Conservation (phyloP, 805 yeast genomes). For the Metahyphopichia silvanorum region DNA sequence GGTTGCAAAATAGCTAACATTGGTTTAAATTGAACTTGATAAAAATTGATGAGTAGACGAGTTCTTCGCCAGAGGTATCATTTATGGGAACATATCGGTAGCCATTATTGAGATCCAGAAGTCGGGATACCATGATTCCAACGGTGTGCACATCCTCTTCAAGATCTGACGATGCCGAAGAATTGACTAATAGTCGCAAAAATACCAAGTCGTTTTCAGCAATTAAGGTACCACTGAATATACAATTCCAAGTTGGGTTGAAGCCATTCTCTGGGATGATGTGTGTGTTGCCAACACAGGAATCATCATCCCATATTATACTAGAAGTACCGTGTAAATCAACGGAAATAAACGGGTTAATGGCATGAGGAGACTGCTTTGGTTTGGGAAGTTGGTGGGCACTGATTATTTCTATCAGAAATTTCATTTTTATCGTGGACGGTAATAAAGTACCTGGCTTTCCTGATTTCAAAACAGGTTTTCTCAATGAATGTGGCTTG, state of each 20-base stretch:
- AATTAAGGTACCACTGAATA: slow-evolving; percentile 40
- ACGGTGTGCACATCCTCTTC: slow-evolving; percentile 26
- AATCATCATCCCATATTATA: slow-evolving; percentile 18
- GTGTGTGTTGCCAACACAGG: slow-evolving; percentile 14
- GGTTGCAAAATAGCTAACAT: too few species aligned
- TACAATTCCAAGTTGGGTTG: slow-evolving; percentile 78
- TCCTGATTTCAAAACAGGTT: slow-evolving; percentile 24
- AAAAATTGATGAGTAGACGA: slow-evolving; percentile 49
- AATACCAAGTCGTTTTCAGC: slow-evolving; percentile 50
- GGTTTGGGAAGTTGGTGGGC: slow-evolving; percentile 85
- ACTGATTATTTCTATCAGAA: slow-evolving; percentile 52
- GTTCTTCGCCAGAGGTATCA: slow-evolving; percentile 78
- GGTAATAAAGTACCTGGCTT: slow-evolving; percentile 8
- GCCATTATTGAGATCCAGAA: slow-evolving; percentile 69
- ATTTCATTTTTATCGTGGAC: slow-evolving; percentile 7
- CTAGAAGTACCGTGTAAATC: slow-evolving; percentile 52
- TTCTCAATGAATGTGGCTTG: slow-evolving; percentile 57
- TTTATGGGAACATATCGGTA: slow-evolving; percentile 78
- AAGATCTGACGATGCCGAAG: slow-evolving; percentile 20
- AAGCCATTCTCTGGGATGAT: slow-evolving; percentile 69
- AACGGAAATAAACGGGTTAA: slow-evolving; percentile 61
- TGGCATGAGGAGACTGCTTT: slow-evolving; percentile 40
- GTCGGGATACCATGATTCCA: slow-evolving; percentile 61
- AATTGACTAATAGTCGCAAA: slow-evolving; percentile 49
- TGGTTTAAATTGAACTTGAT: slow-evolving; percentile 22